Conservation (phyloP, 2,329 filamentous ascomycete species). For the Colletotrichum liriopes region DNA sequence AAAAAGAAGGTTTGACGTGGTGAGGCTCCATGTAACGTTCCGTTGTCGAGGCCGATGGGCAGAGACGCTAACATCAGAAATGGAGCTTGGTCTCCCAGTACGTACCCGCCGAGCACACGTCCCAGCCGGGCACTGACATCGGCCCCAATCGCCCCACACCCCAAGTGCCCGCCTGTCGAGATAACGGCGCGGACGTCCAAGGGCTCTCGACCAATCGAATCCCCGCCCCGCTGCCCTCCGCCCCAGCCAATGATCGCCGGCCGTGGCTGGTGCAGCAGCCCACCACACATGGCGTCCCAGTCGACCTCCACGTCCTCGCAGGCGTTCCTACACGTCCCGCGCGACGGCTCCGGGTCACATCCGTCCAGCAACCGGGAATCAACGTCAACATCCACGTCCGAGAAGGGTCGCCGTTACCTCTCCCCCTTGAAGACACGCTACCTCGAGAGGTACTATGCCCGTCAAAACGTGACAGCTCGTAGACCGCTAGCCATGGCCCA, state of each 20-base stretch:
- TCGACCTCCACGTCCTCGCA: slow-evolving; percentile 20
- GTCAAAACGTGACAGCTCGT: slow-evolving; percentile 48
- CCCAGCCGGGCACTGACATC: background rate
- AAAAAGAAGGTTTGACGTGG: slow-evolving; percentile 42
- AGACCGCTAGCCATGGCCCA: slow-evolving; percentile 49
- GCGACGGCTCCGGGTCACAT: slow-evolving; percentile 26
- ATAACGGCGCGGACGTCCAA: background rate
- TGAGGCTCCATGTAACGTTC: slow-evolving; percentile 44
- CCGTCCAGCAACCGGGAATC: slow-evolving; percentile 31
- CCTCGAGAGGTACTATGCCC: slow-evolving; percentile 45
- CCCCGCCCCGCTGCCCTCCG: slow-evolving; percentile 4
- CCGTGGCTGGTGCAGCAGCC: slow-evolving; percentile 24
- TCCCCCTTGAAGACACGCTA: slow-evolving; percentile 44
- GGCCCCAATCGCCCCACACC: slow-evolving; percentile 1
- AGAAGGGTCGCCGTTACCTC: slow-evolving; percentile 41
- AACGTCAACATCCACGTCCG: slow-evolving; percentile 33
- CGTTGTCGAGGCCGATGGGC: slow-evolving; percentile 39
- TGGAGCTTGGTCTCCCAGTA: slow-evolving; percentile 19
- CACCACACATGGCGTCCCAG: slow-evolving; percentile 41
- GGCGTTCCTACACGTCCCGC: slow-evolving; percentile 15
- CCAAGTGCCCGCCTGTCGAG: background rate
- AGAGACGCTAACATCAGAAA: slow-evolving; percentile 33
- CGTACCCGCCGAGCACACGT: slow-evolving; percentile 15
- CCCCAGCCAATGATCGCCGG: slow-evolving; percentile 24
- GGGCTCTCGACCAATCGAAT: slow-evolving; percentile 26